phyloP scores from a whole-genome alignment of 2,329 filamentous ascomycete species.

The Clonostachys rosea region DNA sequence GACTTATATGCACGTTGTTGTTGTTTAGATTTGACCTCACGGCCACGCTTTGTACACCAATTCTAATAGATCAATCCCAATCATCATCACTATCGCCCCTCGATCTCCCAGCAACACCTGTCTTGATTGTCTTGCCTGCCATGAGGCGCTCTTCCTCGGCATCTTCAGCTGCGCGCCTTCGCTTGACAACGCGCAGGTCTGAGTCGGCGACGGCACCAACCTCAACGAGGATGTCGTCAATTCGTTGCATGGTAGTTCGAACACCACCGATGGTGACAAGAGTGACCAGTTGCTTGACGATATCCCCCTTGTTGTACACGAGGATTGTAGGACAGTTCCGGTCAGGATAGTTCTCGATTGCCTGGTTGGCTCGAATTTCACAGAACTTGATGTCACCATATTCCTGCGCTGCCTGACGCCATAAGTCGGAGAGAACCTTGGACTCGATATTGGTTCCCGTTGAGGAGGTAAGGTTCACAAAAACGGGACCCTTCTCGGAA shows the following conservation, averaged over 20 bases:
- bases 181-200: constrained; percentile 71
- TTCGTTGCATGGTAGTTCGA: constrained; percentile 64
- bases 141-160: constrained; percentile 50
- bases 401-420: constrained; percentile 76
- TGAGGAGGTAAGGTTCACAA: constrained; percentile 80
- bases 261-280: constrained; percentile 73
- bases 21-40: too few species aligned
- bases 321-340: constrained; percentile 91
- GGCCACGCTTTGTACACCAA: too few species aligned
- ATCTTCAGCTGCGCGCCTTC: constrained; percentile 54
- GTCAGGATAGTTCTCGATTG: constrained; percentile 95
- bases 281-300: constrained; percentile 88
- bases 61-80: constrained; percentile 44
- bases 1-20: not conserved
- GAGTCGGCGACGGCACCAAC: constrained; percentile 74
- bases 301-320: constrained; percentile 89
- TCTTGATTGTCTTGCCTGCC: constrained; percentile 42
- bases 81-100: constrained; percentile 51
- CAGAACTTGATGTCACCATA: constrained; percentile 98
- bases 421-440: constrained; percentile 76
- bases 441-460: constrained; percentile 81
- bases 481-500: constrained; percentile 61
- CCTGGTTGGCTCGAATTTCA: constrained; percentile 86
- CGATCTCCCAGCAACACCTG: constrained; percentile 40
- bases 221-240: constrained; percentile 78